These are phyloP conservation scores for Nigrograna mackinnonii DNA, from an alignment of 2,329 filamentous ascomycete species.

Conservation along the genomic window DNA sequence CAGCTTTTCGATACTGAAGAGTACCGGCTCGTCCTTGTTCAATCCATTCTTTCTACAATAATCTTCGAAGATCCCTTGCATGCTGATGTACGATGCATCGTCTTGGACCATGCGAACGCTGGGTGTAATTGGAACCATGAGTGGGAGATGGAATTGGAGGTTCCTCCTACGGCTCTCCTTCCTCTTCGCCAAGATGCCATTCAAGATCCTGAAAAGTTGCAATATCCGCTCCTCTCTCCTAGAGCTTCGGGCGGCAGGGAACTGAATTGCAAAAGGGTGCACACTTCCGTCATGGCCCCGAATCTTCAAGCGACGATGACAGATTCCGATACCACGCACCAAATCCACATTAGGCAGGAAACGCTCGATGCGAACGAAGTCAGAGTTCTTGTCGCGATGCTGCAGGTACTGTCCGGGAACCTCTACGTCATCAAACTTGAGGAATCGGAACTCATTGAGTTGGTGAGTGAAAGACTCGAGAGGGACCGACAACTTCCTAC, in stretches of 20 bases:
- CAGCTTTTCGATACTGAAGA: conserved; percentile 95
- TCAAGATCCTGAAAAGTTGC: conserved; percentile 96
- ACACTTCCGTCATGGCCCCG: conserved; percentile 95
- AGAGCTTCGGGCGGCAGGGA: conserved; percentile 90
- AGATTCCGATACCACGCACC: conserved; percentile 86
- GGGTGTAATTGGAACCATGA: conserved; percentile 94
- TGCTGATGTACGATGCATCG: conserved; percentile 88
- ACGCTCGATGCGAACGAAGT: conserved; percentile 95
- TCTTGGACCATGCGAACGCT: conserved; percentile 96
- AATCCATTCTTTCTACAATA: conserved; percentile 86
- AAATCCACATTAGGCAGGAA: conserved; percentile 95
- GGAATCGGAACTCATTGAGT: conserved; percentile 94
- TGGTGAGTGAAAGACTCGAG: conserved; percentile 88
- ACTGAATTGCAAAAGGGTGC: conserved; percentile 96
- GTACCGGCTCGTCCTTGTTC: conserved; percentile 91
- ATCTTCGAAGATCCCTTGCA: conserved; percentile 96
- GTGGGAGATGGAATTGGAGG: conserved; percentile 90
- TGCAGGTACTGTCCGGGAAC: conserved; percentile 95
- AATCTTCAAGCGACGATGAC: conserved; percentile 91
- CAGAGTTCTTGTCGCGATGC: conserved; percentile 98
- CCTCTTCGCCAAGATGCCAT: conserved; percentile 85
- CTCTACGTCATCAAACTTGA: conserved; percentile 98
- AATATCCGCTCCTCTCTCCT: conserved; percentile 92
- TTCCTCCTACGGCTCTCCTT: conserved; percentile 95
- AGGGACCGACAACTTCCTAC: conserved; percentile 71